Base-by-base conservation (phyloP, 768 basidiomycete genomes). In the Asterophora parasitica region DNA sequence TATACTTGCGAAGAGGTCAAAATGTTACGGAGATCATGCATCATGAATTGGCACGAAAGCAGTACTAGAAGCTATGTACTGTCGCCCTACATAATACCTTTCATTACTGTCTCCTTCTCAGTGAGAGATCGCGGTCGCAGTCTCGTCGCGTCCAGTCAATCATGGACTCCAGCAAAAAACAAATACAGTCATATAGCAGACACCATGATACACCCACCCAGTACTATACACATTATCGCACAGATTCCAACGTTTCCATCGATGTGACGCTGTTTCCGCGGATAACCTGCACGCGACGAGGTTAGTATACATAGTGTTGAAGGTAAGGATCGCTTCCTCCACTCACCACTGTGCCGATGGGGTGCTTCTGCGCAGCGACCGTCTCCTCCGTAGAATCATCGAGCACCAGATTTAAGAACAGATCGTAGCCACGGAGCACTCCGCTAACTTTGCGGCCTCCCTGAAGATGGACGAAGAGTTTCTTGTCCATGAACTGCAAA, bases 401-500 rank as follows among this genome's bases (percentile, higher is more conserved):
- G 65, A 99, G 83, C 56, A 98, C 96, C 32, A 99, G 78, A 68
- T 99, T 99, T 64, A 99, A 73, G 76, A 99, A 99, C 55, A 99
- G 86, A 75, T 99, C 96, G 68, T 96, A 99, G 44, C 96, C 96
- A 53, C 96, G 85, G 42, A 99, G 72, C 11, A 83, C 84, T 46
- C 96, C 96, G 71, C 90, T 92, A 60, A 99, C 90, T 79, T 91
- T 92, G 61, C 95, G 85, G 46, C 92, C 92, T 39, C 89, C 92
- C 64, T 96, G 93, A 6, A 99, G 74, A 70, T 95, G 83, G 60
- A 99, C 75, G 68, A 94, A 94, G 57, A 98, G 73, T 61, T 87
- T 89, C 74, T 97, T 95, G 79, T 99, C 96, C 94, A 99, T 98
- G 65, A 96, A 99, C 90, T 98, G 45, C 35, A 33, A 35, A 42